Percentiles rank a stretch among this genome's conserved stretches.
Evolutionary conservation across 345 rosid species (phyloP).

Genomic region (Murraya koenigii): DNA sequence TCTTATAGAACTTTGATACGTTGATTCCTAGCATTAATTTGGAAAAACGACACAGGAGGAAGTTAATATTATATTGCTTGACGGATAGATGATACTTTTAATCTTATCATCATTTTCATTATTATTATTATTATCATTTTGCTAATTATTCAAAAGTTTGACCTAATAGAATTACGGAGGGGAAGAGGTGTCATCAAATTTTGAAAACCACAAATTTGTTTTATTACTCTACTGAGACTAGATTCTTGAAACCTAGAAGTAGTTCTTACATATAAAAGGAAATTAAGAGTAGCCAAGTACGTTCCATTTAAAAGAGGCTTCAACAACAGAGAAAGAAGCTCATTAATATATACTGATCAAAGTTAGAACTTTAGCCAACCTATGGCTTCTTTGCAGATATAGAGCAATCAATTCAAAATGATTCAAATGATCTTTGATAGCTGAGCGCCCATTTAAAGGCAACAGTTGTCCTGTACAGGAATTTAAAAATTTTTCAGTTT

Average conservation of each 20-base stretch:
- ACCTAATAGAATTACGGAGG: too few relatives aligned
- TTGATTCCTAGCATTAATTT: background rate
- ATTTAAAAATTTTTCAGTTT: slow-evolving; percentile 5
- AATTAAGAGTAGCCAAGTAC: too few relatives aligned
- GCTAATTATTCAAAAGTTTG: too few relatives aligned
- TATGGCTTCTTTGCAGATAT: background rate
- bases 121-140: too few relatives aligned
- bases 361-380: slow-evolving; percentile 1
- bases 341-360: background rate
- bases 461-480: background rate
- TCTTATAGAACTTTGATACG: background rate
- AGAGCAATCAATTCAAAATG: slow-evolving; percentile 6
- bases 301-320: background rate
- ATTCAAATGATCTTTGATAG: background rate
- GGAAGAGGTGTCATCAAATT: background rate
- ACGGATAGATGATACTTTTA: background rate
- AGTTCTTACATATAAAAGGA: background rate
- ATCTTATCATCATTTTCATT: background rate
- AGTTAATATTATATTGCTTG: background rate
- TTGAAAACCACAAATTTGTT: background rate
- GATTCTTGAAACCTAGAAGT: too few relatives aligned
- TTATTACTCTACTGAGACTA: too few relatives aligned
- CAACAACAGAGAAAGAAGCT: background rate
- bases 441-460: slow-evolving; percentile 13
- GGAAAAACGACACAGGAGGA: background rate